Conservation (phyloP, 345 rosid genomes). For the Eucalyptus curtisii region DNA sequence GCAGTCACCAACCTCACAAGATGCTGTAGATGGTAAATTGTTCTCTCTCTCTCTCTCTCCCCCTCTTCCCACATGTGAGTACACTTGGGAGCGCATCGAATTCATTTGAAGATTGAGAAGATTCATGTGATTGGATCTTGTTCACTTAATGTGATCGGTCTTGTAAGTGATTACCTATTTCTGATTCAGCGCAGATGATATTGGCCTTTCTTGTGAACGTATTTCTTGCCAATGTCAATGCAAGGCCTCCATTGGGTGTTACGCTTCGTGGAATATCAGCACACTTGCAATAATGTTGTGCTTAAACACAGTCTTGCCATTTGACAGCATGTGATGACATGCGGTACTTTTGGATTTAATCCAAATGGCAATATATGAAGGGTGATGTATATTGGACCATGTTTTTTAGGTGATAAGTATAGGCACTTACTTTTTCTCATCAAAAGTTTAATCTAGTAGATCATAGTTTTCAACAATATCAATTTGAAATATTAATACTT, state of each 20-base stretch:
- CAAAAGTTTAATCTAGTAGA: background rate
- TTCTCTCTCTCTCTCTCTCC: background rate
- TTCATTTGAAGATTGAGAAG: background rate
- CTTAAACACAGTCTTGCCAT: background rate
- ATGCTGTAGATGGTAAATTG: slow-evolving; percentile 34
- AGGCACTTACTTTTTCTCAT: background rate
- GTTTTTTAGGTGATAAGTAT: background rate
- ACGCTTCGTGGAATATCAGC: background rate
- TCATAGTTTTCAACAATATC: background rate
- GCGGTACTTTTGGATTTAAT: background rate
- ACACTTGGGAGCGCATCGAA: background rate
- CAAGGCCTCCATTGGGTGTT: background rate
- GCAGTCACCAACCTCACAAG: slow-evolving; percentile 30
- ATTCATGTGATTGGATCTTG: background rate
- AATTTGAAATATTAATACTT: background rate
- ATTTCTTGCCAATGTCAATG: background rate
- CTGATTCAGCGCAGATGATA: background rate
- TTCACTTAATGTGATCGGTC: background rate
- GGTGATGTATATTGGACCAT: background rate
- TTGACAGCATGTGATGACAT: background rate
- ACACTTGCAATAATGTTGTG: background rate
- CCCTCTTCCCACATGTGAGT: background rate
- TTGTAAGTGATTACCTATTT: background rate
- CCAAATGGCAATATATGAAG: background rate
- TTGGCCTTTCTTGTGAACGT: background rate